Conservation (phyloP, 345 rosid genomes). For the Durio zibethinus region DNA sequence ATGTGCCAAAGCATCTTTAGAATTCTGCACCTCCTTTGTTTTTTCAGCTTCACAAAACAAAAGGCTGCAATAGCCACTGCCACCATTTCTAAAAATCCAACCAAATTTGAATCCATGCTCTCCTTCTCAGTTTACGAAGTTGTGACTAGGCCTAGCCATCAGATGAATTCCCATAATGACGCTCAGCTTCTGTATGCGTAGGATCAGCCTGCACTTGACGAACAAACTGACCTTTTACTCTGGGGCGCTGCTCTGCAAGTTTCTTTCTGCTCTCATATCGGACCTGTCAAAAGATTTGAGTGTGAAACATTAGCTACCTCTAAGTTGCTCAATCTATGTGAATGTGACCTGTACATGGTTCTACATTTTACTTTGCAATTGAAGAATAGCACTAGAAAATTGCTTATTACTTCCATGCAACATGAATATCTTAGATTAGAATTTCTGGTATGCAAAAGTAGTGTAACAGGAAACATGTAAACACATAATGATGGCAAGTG, state of each 20-base stretch:
- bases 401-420: not conserved
- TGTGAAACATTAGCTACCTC: not conserved
- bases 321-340: not conserved
- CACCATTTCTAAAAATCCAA: not conserved
- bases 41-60: not conserved
- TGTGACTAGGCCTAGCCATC: slow-evolving; percentile 6
- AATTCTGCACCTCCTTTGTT: not conserved
- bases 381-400: not conserved
- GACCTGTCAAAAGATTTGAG: slow-evolving; percentile 37
- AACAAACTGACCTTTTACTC: slow-evolving; percentile 77
- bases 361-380: not conserved
- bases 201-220: slow-evolving; percentile 39
- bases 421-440: not conserved
- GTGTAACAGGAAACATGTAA: not conserved
- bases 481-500: not conserved
- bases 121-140: not conserved
- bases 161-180: slow-evolving; percentile 17
- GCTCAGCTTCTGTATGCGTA: slow-evolving; percentile 23
- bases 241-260: slow-evolving; percentile 73
- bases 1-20: not conserved
- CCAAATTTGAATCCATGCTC: not conserved
- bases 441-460: not conserved
- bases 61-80: not conserved
- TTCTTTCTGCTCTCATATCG: slow-evolving; percentile 74
- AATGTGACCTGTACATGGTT: not conserved